Conservation (phyloP, 345 rosid genomes). For the Lumnitzera racemosa region DNA sequence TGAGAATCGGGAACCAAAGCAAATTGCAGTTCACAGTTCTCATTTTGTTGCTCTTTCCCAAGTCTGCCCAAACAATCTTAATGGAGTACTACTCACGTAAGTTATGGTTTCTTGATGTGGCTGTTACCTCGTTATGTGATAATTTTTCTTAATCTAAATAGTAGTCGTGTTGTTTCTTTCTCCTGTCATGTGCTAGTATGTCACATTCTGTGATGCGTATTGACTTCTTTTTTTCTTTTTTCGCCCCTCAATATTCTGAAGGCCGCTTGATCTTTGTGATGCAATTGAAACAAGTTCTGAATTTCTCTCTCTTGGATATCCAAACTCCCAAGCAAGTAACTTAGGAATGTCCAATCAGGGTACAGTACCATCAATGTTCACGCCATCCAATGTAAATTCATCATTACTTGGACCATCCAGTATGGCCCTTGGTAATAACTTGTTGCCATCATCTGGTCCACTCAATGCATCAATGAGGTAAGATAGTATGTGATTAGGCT, state of each 20-base stretch:
- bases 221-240: conserved; percentile 14
- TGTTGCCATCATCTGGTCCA: conserved; percentile 51
- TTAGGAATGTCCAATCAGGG: conserved; percentile 60
- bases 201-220: background rate
- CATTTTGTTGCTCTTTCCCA: conserved; percentile 73
- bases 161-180: background rate
- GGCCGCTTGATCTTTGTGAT: conserved; percentile 96
- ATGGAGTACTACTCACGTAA: conserved; percentile 72
- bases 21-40: conserved; percentile 72
- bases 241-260: conserved; percentile 27
- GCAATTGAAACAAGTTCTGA: conserved; percentile 55
- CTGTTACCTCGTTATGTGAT: background rate
- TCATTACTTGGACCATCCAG: conserved; percentile 62
- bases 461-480: conserved; percentile 58
- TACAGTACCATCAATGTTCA: conserved; percentile 46
- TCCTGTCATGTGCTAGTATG: background rate
- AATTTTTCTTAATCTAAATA: no score
- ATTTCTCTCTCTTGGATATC: conserved; percentile 45
- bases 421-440: conserved; percentile 45
- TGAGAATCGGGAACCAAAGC: conserved; percentile 69
- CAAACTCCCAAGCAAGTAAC: conserved; percentile 51
- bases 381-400: conserved; percentile 58
- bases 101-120: conserved; percentile 20
- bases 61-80: conserved; percentile 75
- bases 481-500: conserved; percentile 11